Conservation (phyloP, 495 filamentous ascomycete genomes). For the Hyaloscypha finlandica region DNA sequence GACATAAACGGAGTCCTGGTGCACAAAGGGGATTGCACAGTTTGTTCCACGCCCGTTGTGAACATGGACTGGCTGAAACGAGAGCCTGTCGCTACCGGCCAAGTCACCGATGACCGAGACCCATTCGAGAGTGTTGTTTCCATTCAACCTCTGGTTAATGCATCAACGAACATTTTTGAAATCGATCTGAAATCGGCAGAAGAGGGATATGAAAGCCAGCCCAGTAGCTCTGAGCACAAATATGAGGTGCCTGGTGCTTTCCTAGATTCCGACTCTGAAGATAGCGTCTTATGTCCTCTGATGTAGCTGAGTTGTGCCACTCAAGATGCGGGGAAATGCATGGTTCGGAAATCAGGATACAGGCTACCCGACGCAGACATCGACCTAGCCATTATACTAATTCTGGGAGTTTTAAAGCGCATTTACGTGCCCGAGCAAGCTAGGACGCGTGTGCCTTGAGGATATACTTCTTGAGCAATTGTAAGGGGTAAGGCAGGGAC, state of each 20-base stretch:
- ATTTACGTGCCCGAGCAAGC: too few species aligned
- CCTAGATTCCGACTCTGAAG: neutral
- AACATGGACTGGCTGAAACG: conserved; percentile 3
- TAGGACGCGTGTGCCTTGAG: too few species aligned
- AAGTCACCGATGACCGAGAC: conserved; percentile 11
- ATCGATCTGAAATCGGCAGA: conserved; percentile 4
- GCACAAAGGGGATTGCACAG: conserved; percentile 10
- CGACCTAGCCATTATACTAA: conserved; percentile 1
- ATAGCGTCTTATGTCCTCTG: neutral
- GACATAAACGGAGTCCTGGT: conserved; percentile 4
- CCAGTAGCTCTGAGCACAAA: neutral
- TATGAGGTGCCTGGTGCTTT: conserved; percentile 1
- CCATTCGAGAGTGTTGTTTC: conserved; percentile 11
- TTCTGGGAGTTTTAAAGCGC: too few species aligned
- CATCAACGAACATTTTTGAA: conserved; percentile 12
- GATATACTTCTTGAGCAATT: too few species aligned
- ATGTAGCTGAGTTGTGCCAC: neutral
- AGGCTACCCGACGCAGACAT: neutral
- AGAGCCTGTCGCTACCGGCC: conserved; percentile 10
- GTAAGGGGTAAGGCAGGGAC: too few species aligned
- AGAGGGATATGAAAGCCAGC: conserved; percentile 4
- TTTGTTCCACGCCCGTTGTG: conserved; percentile 10
- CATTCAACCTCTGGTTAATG: conserved; percentile 12
- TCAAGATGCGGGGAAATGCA: neutral
- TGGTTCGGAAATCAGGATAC: neutral